These are phyloP conservation scores for Amauroascus verrucosus DNA, from an alignment of 2,329 filamentous ascomycete species.

Conservation along the genomic window DNA sequence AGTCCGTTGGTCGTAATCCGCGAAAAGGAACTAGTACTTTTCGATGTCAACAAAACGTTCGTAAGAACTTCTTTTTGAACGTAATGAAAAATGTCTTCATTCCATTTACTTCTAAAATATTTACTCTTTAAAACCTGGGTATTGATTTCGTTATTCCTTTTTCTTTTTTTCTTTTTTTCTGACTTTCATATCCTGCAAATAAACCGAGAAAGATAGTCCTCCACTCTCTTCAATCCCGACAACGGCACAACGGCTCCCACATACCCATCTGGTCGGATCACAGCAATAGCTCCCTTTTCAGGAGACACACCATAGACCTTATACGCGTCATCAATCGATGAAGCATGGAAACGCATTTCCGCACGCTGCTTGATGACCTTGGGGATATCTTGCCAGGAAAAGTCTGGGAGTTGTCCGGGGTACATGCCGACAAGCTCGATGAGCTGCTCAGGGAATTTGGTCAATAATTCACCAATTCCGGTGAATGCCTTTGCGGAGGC, in stretches of 20 bases:
- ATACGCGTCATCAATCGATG: constrained; percentile 28
- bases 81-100: too few relatives aligned
- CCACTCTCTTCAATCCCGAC: constrained; percentile 18
- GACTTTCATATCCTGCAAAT: constrained; percentile 1
- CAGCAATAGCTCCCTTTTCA: constrained; percentile 24
- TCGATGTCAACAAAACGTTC: too few relatives aligned
- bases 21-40: too few relatives aligned
- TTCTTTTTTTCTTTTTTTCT: too few relatives aligned
- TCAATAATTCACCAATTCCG: constrained; percentile 20
- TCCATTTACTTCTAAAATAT: too few relatives aligned
- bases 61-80: too few relatives aligned
- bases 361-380: constrained; percentile 24
- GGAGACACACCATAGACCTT: constrained; percentile 28
- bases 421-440: constrained; percentile 31
- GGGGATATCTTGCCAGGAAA: constrained; percentile 28
- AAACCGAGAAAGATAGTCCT: constrained; percentile 20
- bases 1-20: too few relatives aligned
- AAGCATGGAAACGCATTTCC: constrained; percentile 31
- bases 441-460: constrained; percentile 21
- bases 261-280: constrained; percentile 34
- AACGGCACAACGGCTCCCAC: constrained; percentile 24
- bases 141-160: neutral
- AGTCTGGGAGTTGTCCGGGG: constrained; percentile 19
- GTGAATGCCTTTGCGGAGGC: constrained; percentile 21
- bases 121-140: too few relatives aligned